These are phyloP conservation scores for Termitomyces sp. DNA, from an alignment of 768 basidiomycete genomes.

Conservation along the genomic window DNA sequence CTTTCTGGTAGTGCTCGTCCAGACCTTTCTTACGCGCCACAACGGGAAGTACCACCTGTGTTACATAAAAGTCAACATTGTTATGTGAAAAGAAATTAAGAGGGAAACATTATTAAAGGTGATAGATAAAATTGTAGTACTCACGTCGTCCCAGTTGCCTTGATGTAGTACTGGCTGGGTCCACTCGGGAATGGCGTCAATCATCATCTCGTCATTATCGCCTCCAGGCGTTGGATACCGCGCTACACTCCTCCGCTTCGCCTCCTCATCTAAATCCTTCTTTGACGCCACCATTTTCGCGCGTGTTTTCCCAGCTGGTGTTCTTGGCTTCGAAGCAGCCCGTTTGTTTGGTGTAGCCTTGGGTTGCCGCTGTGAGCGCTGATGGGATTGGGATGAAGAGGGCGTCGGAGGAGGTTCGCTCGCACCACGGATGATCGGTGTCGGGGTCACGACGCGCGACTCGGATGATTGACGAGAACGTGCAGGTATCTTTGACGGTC, in stretches of 20 bases:
- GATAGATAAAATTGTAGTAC: slow-evolving; percentile 20
- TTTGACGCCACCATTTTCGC: slow-evolving; percentile 39
- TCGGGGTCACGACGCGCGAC: slow-evolving; percentile 38
- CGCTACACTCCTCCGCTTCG: slow-evolving; percentile 56
- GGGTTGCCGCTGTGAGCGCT: slow-evolving; percentile 27
- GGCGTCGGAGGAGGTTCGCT: slow-evolving; percentile 36
- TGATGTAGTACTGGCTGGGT: slow-evolving; percentile 64
- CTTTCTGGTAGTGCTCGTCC: slow-evolving; percentile 63
- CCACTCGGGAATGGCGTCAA: slow-evolving; percentile 80
- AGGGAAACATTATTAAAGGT: slow-evolving; percentile 4
- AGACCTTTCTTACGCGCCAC: slow-evolving; percentile 82
- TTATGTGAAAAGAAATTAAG: slow-evolving; percentile 5
- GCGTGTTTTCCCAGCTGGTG: slow-evolving; percentile 27
- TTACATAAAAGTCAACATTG: slow-evolving; percentile 3
- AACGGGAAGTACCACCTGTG: slow-evolving; percentile 76
- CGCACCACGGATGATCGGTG: slow-evolving; percentile 27
- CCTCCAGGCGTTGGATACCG: slow-evolving; percentile 58
- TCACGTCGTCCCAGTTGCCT: slow-evolving; percentile 82
- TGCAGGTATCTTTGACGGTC: slow-evolving; percentile 38
- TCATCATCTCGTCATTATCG: slow-evolving; percentile 39
- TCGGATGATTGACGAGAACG: slow-evolving; percentile 42
- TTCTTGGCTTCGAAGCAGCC: slow-evolving; percentile 26
- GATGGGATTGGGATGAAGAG: slow-evolving; percentile 24
- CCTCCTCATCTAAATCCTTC: slow-evolving; percentile 37
- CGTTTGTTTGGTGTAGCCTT: slow-evolving; percentile 26